These are phyloP conservation scores for Suillus bovinus DNA, from an alignment of 768 basidiomycete species.

Conservation along the genomic window DNA sequence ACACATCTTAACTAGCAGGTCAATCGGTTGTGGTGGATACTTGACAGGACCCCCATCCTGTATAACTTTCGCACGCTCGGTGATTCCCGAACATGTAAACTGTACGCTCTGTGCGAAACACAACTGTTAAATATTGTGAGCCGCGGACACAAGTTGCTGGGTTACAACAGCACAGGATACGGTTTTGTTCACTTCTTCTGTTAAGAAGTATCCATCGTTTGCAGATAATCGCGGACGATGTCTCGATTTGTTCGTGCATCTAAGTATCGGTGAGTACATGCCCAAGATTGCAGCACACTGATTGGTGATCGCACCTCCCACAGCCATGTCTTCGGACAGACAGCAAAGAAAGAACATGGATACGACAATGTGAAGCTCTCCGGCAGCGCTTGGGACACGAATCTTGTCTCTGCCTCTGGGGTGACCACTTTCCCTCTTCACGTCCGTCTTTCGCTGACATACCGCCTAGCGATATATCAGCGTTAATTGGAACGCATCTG, in stretches of 20 bases:
- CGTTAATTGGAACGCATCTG: constrained; percentile 92
- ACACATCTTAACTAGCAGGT: too few relatives aligned
- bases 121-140: neutral
- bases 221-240: constrained; percentile 42
- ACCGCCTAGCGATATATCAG: constrained; percentile 72
- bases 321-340: constrained; percentile 91
- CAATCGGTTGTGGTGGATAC: too few relatives aligned
- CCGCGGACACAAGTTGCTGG: neutral
- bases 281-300: constrained; percentile 8
- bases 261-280: constrained; percentile 71
- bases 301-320: constrained; percentile 8
- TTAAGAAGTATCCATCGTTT: neutral
- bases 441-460: constrained; percentile 8
- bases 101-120: neutral
- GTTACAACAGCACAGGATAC: neutral
- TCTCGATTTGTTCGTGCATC: constrained; percentile 85
- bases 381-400: constrained; percentile 95
- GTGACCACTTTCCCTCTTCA: constrained; percentile 43
- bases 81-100: neutral
- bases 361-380: constrained; percentile 85
- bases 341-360: constrained; percentile 80
- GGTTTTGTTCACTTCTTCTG: neutral
- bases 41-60: too few relatives aligned
- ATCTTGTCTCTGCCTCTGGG: constrained; percentile 81
- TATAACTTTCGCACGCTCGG: neutral